Percentiles rank a stretch among this genome's conserved stretches.
Evolutionary conservation across 768 basidiomycete genomes (phyloP).

Genomic region (Leccinum longicurvipes): DNA sequence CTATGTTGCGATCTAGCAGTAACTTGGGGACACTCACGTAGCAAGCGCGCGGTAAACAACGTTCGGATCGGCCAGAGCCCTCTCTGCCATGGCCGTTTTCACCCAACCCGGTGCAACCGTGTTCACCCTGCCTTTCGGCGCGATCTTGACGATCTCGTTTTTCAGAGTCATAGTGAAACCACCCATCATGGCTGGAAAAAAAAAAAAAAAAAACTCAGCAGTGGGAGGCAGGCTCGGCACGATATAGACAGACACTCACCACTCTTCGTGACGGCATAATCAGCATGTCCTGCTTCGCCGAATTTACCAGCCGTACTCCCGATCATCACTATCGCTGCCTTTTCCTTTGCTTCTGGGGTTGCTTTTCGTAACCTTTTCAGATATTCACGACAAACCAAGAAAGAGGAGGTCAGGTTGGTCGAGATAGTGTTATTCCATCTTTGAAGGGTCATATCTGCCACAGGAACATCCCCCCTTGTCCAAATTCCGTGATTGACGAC

Average conservation of each 20-base stretch:
- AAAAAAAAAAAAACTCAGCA: not conserved
- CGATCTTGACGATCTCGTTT: conserved; percentile 78
- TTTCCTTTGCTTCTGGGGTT: conserved; percentile 42
- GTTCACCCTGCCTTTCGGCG: conserved; percentile 69
- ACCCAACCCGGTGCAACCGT: conserved; percentile 69
- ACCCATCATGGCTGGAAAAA: conserved; percentile 60
- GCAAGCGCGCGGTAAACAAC: conserved; percentile 59
- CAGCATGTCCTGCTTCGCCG: conserved; percentile 65
- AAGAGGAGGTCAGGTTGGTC: conserved; percentile 63
- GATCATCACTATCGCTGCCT: conserved; percentile 60
- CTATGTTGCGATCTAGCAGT: not conserved
- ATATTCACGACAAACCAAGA: conserved; percentile 65
- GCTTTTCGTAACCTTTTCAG: conserved; percentile 42
- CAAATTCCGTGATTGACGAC: conserved; percentile 63
- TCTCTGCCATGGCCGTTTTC: conserved; percentile 59
- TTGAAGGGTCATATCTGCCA: conserved; percentile 56
- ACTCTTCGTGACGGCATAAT: conserved; percentile 67
- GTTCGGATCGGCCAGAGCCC: conserved; percentile 51
- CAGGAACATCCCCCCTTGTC: conserved; percentile 41
- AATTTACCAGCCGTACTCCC: conserved; percentile 73
- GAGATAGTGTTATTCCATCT: conserved; percentile 63
- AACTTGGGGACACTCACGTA: conserved; percentile 45
- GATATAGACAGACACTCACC: conserved; percentile 35
- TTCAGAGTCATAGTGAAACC: conserved; percentile 66
- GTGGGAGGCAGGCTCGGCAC: not conserved